A percentile compares a stretch with the other conserved stretches of the same genome.
These are phyloP conservation scores for Cercophora samala DNA, from an alignment of 495 filamentous ascomycete species.

Conservation along the genomic window DNA sequence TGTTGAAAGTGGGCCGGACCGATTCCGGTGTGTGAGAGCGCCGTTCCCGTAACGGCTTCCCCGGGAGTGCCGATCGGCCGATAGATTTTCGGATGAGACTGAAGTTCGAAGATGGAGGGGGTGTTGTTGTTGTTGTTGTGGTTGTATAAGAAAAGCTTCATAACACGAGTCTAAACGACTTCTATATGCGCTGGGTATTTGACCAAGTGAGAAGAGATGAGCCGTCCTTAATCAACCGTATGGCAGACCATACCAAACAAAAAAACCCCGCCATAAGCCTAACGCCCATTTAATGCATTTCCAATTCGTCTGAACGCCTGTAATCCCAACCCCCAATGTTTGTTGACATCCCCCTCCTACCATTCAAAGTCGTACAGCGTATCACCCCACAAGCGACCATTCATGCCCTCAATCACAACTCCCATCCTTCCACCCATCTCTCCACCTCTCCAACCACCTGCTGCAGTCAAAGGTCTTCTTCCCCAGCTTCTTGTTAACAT, in stretches of 20 bases:
- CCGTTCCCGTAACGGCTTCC: background rate
- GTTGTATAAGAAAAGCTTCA: background rate
- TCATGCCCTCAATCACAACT: constrained; percentile 42
- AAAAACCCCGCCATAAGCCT: background rate
- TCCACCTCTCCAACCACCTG: constrained; percentile 92
- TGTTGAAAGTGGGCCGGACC: background rate
- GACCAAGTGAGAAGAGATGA: background rate
- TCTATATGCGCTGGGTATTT: background rate
- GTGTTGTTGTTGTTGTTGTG: background rate
- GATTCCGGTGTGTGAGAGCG: background rate
- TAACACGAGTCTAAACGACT: background rate
- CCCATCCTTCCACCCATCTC: constrained; percentile 90
- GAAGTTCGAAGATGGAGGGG: background rate
- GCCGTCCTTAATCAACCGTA: background rate
- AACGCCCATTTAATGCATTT: background rate
- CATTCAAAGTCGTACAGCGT: too few relatives aligned
- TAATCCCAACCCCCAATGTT: background rate
- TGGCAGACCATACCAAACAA: background rate
- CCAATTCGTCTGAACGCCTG: background rate
- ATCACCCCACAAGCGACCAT: background rate
- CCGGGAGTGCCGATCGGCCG: background rate
- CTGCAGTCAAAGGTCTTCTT: constrained; percentile 89
- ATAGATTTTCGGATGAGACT: background rate
- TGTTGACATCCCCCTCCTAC: background rate
- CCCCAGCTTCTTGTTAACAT: constrained; percentile 89